These are phyloP conservation scores for Spergularia marina DNA, from an alignment of 148 eudicot genomes.

Conservation along the genomic window DNA sequence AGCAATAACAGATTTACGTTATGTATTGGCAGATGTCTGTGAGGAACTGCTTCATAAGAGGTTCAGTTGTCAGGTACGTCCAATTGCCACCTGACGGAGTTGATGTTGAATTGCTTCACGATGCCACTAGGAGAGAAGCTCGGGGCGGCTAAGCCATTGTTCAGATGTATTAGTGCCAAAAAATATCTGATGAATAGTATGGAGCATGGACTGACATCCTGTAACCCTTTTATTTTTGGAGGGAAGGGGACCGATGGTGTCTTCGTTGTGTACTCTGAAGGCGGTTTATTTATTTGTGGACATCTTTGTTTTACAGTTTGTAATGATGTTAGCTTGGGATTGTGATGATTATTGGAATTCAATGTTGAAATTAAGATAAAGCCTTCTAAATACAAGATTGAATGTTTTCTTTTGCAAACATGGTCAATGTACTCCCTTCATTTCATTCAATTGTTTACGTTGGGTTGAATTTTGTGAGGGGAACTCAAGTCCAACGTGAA, in stretches of 20 bases:
- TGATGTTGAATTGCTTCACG: conserved; percentile 93
- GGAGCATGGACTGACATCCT: conserved; percentile 2
- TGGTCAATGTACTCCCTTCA: no score
- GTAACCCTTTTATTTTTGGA: conserved; percentile 20
- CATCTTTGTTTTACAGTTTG: background rate
- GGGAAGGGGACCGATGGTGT: conserved; percentile 6
- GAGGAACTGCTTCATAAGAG: conserved; percentile 97
- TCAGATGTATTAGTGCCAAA: background rate
- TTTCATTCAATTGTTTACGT: no score
- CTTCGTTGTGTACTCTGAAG: background rate
- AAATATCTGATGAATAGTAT: conserved; percentile 4
- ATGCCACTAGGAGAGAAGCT: conserved; percentile 98
- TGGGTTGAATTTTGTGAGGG: no score
- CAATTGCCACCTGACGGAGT: conserved; percentile 97
- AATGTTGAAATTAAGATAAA: background rate
- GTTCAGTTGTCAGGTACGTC: conserved; percentile 95
- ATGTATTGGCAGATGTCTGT: conserved; percentile 67
- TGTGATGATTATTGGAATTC: background rate
- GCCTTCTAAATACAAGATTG: no score
- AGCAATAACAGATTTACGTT: background rate
- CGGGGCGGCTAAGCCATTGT: conserved; percentile 63
- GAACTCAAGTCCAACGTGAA: no score
- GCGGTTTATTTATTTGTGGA: conserved; percentile 6
- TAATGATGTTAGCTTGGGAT: conserved; percentile 2
- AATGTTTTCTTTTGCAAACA: no score